A percentile compares a stretch with the other conserved stretches of the same genome.
Conservation (phyloP, 1,139 yeast species). For the Yamadazyma conglobata region DNA sequence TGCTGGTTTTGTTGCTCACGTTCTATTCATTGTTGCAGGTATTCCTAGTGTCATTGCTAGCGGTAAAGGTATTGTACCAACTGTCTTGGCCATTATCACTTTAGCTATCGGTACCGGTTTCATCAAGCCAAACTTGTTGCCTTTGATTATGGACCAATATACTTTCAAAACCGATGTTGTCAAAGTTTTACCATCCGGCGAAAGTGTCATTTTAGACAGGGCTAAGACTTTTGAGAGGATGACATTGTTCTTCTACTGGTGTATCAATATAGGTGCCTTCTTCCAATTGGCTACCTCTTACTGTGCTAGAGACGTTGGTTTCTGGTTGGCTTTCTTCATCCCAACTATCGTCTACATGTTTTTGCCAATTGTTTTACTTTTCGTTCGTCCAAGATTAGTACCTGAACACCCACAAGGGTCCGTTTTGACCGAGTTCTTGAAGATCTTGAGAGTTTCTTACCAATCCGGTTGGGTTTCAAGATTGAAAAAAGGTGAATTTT, state of each 20-base stretch:
- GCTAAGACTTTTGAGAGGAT: constrained; percentile 69
- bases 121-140: constrained; percentile 50
- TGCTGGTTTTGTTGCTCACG: constrained; percentile 37
- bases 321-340: constrained; percentile 70
- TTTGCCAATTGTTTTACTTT: constrained; percentile 44
- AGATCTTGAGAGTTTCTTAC: constrained; percentile 37
- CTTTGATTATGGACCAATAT: constrained; percentile 50
- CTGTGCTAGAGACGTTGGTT: constrained; percentile 64
- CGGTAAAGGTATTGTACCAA: constrained; percentile 34
- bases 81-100: constrained; percentile 32
- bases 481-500: constrained; percentile 34
- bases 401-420: constrained; percentile 46
- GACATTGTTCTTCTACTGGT: constrained; percentile 74
- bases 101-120: constrained; percentile 47
- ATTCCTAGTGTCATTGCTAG: constrained; percentile 32
- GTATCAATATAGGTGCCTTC: constrained; percentile 78
- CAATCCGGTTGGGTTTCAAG: constrained; percentile 38
- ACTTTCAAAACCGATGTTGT: constrained; percentile 55
- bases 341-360: constrained; percentile 51
- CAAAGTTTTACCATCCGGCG: constrained; percentile 56
- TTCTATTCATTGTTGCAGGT: constrained; percentile 38
- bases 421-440: constrained; percentile 40
- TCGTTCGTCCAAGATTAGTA: constrained; percentile 35
- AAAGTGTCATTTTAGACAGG: constrained; percentile 67
- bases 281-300: constrained; percentile 76